A percentile compares a stretch with the other conserved stretches of the same genome.
These are phyloP conservation scores for Ascobolus immersus DNA, from an alignment of 495 filamentous ascomycete species.

Conservation along the genomic window DNA sequence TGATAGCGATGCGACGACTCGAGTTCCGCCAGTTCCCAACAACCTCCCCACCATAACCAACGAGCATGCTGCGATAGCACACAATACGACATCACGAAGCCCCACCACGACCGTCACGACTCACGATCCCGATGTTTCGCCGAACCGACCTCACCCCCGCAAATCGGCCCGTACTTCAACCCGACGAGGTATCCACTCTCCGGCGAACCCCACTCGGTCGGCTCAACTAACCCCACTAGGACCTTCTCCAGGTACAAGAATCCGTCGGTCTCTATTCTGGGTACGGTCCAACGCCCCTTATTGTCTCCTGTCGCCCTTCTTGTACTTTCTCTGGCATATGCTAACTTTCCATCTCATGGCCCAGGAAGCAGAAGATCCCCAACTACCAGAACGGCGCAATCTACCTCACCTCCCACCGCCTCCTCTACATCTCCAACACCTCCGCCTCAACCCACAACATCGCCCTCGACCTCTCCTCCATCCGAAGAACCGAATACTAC, in stretches of 20 bases:
- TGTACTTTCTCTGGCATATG: no score
- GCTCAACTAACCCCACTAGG: constrained; percentile 9
- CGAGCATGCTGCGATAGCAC: no score
- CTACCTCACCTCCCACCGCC: constrained; percentile 81
- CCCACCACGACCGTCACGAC: no score
- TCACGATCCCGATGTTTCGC: no score
- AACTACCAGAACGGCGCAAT: constrained; percentile 84
- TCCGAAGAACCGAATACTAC: constrained; percentile 19
- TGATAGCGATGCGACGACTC: no score
- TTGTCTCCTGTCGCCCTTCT: constrained; percentile 1
- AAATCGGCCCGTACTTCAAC: constrained; percentile 64
- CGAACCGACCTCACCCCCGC: constrained; percentile 85
- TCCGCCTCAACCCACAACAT: no score
- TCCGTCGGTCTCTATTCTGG: constrained; percentile 93
- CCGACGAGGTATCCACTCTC: constrained; percentile 38
- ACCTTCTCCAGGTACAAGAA: constrained; percentile 82
- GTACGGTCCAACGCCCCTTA: constrained; percentile 26
- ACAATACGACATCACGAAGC: no score
- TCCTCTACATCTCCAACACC: constrained; percentile 70
- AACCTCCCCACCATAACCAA: no score
- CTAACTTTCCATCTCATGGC: constrained; percentile 3
- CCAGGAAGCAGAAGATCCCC: constrained; percentile 83
- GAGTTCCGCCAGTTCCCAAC: no score
- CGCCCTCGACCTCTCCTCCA: constrained; percentile 19
- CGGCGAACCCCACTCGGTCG: background rate